Conservation (phyloP, 352 stramenopile genomes). For the Phytopythium litorale region DNA sequence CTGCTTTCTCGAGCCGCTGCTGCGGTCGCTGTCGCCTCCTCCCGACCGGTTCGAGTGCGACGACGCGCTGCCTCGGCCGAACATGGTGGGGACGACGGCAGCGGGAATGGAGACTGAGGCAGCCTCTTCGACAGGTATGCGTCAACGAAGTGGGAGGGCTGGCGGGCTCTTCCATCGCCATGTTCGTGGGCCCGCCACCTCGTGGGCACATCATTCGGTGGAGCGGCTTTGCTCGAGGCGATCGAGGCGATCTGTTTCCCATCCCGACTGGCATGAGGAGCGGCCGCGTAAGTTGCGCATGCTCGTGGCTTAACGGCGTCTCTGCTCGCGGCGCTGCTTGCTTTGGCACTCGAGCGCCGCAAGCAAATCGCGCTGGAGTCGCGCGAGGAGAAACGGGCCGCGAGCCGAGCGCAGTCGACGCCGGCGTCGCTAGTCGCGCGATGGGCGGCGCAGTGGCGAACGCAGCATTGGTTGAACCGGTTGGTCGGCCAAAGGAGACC, state of each 20-base stretch:
- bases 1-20: not conserved
- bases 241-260: not conserved
- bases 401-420: not conserved
- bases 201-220: not conserved
- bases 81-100: not conserved
- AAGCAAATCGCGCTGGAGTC: not conserved
- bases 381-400: not conserved
- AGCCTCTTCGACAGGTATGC: not conserved
- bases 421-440: not conserved
- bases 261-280: not conserved
- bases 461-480: not conserved
- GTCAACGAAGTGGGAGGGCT: not conserved
- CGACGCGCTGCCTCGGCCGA: not conserved
- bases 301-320: not conserved
- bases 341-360: not conserved
- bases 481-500: not conserved
- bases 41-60: not conserved
- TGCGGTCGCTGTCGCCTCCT: not conserved
- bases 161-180: not conserved
- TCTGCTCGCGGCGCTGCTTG: not conserved
- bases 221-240: not conserved
- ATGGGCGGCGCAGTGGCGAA: not conserved
- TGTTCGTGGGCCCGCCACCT: too few species aligned
- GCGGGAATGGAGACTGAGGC: not conserved
- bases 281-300: not conserved